Base-by-base conservation (phyloP, 2,329 filamentous ascomycete species). In the Colletotrichum lentis region DNA sequence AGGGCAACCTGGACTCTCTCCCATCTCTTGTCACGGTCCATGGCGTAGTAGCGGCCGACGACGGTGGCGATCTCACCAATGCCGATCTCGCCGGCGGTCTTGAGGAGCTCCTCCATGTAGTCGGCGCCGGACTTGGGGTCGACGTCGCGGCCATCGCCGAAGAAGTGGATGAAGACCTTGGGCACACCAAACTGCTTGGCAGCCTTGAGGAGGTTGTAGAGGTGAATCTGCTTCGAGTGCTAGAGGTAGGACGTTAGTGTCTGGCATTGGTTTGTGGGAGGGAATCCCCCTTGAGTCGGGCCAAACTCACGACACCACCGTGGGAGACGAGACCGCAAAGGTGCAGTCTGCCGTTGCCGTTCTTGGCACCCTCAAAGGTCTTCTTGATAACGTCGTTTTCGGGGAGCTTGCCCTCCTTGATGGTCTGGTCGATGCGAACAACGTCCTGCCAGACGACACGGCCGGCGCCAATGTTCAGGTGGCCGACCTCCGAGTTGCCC, bases 1-100 rank as follows among this genome's bases (percentile, higher is more conserved):
- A 99, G 84, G 73, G 91, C 96, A 73, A 97, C 76, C 84, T 97
- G 93, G 73, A 97, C 86, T 77, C 96, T 88, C 77, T 99, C 96
- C 96, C 96, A 99, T 79, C 96, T 90, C 93, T 98, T 98, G 81
- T 99, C 96, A 74, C 96, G 94, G 85, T 99, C 96, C 96, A 99
- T 99, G 81, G 94, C 93, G 80, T 92, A 99, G 89, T 98, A 99
- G 74, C 95, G 90, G 69, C 96, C 96, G 69, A 98, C 95, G 55
- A 98, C 88, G 44, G 96, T 97, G 39, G 93, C 95, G 72, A 99
- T 88, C 81, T 97, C 87, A 73, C 95, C 96, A 71, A 91, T 81
- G 52, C 93, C 94, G 72, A 97, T 87, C 80, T 98, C 93, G 81
- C 96, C 89, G 72, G 88, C 88, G 74, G 90, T 91, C 67, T 91